Evolutionary conservation across 495 filamentous ascomycete species (phyloP), one percentile per base, ranked within the genome.

Genomic region (Hypomontagnella submonticulosa): DNA sequence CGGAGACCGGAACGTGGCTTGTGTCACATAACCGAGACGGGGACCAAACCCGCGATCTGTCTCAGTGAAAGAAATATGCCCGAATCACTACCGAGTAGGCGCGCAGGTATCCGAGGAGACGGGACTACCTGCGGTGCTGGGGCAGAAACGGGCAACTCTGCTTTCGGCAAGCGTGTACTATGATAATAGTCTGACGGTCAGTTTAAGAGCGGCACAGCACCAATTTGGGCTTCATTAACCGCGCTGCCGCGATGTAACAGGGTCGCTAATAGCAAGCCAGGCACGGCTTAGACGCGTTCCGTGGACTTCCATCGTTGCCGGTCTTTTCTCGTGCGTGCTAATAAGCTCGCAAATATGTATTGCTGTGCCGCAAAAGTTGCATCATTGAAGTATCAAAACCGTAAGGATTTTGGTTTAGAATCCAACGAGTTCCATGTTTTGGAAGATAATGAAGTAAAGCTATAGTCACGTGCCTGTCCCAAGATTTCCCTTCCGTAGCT

Each of bases 311-410:
- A 38, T 30, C 37, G 27, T 27, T 50, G 23, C 38, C 13, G 44
- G 1, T 13, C 18, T 20, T 43, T 15, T 30, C 40, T 60, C 36
- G 15, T 38, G 42, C 37, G 44, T 40, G 50, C 41, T 40, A 42
- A 50, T 40, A 42, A 50, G 54, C 27, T 33, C 11, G 50, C 33
- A 3, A 18, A 51, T 49, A 43, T 19, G 43, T 49, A 43, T 19
- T 42, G 60, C 60, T 61, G 60, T 61, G 66, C 61, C 66, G 61
- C 61, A 64, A 33, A 50, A 47, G 38, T 65, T 63, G 61, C 66
- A 69, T 65, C 66, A 65, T 42, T 33, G 6, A 18, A 38, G 65
- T 68, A 42, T 63, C 59, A 63, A 60, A 37, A 41, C 16, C 7
- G 58, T 68, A 19, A 63, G 59, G 65, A 63, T 63, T 53, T 53